Base-by-base conservation (phyloP, 495 filamentous ascomycete genomes). In the Aspergillus coremiiformis region DNA sequence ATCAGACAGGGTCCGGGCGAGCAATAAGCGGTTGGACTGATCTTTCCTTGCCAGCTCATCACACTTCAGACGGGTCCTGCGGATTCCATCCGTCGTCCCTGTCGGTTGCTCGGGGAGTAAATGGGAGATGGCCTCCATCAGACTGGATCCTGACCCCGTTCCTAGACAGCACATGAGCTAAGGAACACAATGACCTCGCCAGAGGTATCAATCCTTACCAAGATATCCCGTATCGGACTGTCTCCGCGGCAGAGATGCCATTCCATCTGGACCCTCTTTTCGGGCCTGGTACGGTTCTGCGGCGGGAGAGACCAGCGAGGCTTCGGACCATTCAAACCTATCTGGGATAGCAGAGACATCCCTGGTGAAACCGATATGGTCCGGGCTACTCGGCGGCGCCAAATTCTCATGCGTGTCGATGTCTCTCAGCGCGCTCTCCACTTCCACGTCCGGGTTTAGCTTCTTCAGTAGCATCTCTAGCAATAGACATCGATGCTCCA, bases 241-340 rank as follows among this genome's bases (percentile, higher is more conserved):
- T 30, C 32, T n/a, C 20, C 29, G 41, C 26, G 59, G 53, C 7
- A 65, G 47, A 0, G 62, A 58, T 5, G 57, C 62, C 62, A 65
- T 60, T 32, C 62, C 62, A 47, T 65, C 59, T 1, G 39, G 50
- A 45, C 44, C n/a, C 33, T 51, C 42, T 24, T 35, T 39, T 15
- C 1, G 15, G 4, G 7, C 44, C 32, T 7, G 48, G 27, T 48
- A 8, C 5, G 29, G 29, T 9, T 32, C 6, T 12, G 29, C 11
- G 6, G 29, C 29, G 5, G 59, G 49, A 1, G 60, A 53, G 3
- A 43, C 17, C 12, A 57, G 39, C 1, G 57, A 56, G 5, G 52
- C 29, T 41, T 65, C 62, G 10, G 53, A 42, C 59, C 59, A 65
- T 10, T 62, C 62, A 35, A 54, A 58, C 22, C 41, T 39, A 41